A percentile compares a stretch with the other conserved stretches of the same genome.
Evolutionary conservation across 352 stramenopile species (phyloP).

Genomic region (Phytophthora colocasiae): DNA sequence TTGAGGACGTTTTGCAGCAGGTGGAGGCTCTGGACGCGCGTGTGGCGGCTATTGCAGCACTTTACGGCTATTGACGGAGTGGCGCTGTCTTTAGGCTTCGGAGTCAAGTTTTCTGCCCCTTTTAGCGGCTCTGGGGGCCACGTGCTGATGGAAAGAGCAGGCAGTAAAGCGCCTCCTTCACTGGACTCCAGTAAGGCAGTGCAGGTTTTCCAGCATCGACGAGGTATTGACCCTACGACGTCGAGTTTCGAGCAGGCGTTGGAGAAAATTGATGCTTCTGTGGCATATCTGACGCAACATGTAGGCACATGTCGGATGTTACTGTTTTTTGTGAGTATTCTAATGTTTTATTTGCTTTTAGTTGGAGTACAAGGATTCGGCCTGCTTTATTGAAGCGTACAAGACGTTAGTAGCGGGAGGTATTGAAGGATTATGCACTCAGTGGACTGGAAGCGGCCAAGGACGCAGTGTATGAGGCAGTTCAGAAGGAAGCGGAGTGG

Average conservation of each 20-base stretch:
- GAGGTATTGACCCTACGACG: slow-evolving; percentile 76
- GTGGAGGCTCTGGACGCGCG: slow-evolving; percentile 68
- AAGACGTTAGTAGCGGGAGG: slow-evolving; percentile 62
- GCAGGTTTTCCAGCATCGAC: slow-evolving; percentile 82
- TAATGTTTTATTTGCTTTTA: slow-evolving; percentile 28
- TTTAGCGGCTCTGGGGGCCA: slow-evolving; percentile 16
- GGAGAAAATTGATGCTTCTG: slow-evolving; percentile 71
- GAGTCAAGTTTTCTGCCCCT: slow-evolving; percentile 69
- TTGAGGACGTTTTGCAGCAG: slow-evolving; percentile 72
- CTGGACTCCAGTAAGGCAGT: slow-evolving; percentile 44
- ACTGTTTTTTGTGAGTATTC: not conserved
- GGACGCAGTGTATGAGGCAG: slow-evolving; percentile 66
- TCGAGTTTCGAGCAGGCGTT: slow-evolving; percentile 64
- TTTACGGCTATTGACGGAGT: slow-evolving; percentile 72
- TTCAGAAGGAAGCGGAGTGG: slow-evolving; percentile 43
- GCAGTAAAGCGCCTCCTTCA: slow-evolving; percentile 4
- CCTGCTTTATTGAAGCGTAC: slow-evolving; percentile 81
- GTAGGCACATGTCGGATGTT: slow-evolving; percentile 36
- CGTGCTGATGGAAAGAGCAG: slow-evolving; percentile 24
- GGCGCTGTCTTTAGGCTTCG: slow-evolving; percentile 67
- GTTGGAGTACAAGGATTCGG: slow-evolving; percentile 73
- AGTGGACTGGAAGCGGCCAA: slow-evolving; percentile 69
- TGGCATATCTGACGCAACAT: slow-evolving; percentile 73
- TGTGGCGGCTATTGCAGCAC: slow-evolving; percentile 68
- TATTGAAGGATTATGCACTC: slow-evolving; percentile 82